These are phyloP conservation scores for Eremothecium sinecaudum DNA, from an alignment of 1,139 yeast genomes.

Conservation along the genomic window DNA sequence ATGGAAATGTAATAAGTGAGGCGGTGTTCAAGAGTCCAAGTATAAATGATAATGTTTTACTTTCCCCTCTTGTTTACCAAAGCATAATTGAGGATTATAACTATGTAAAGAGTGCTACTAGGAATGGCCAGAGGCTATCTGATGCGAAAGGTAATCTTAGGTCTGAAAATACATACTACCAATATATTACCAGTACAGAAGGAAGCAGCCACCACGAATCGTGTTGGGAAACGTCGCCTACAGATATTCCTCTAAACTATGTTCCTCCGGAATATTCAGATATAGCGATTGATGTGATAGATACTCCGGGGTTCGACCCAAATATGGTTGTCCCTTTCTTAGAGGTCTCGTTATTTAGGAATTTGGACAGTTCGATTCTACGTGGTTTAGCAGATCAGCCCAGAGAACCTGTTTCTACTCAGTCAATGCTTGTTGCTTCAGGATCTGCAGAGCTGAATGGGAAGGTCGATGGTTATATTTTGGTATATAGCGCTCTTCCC, in stretches of 20 bases:
- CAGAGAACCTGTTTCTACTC: slow-evolving; percentile 51
- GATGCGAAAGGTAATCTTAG: slow-evolving; percentile 13
- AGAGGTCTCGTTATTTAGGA: slow-evolving; percentile 57
- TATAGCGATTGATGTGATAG: slow-evolving; percentile 55
- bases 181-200: slow-evolving; percentile 1
- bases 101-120: slow-evolving; percentile 7
- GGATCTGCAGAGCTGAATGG: slow-evolving; percentile 74
- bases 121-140: slow-evolving; percentile 2
- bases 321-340: slow-evolving; percentile 61
- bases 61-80: slow-evolving; percentile 33
- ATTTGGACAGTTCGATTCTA: slow-evolving; percentile 49
- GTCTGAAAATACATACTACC: slow-evolving; percentile 11
- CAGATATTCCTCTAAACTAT: slow-evolving; percentile 24
- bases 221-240: neutral
- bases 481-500: slow-evolving; percentile 62
- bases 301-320: slow-evolving; percentile 61
- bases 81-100: slow-evolving; percentile 27
- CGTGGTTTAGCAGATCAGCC: slow-evolving; percentile 60
- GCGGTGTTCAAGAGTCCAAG: slow-evolving; percentile 28
- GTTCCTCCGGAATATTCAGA: slow-evolving; percentile 46
- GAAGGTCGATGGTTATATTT: slow-evolving; percentile 59
- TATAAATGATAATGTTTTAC: slow-evolving; percentile 22
- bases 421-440: slow-evolving; percentile 61
- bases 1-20: slow-evolving; percentile 14
- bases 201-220: slow-evolving; percentile 4